A percentile compares a stretch with the other conserved stretches of the same genome.
Evolutionary conservation across 345 rosid genomes (phyloP).

Genomic region (Rhodomyrtus tomentosa): DNA sequence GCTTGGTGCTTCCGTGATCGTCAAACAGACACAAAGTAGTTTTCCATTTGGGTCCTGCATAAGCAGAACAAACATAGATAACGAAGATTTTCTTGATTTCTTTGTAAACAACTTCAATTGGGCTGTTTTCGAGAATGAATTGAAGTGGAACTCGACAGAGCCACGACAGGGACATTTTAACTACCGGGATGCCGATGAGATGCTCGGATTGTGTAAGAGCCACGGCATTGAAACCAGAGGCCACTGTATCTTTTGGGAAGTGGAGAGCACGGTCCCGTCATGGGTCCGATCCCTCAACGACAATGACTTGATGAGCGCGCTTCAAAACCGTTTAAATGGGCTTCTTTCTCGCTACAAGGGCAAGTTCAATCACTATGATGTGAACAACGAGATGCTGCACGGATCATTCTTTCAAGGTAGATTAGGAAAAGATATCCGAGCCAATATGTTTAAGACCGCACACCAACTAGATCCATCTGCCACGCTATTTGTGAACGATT

Average conservation of each 20-base stretch:
- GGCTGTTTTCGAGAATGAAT: slow-evolving; percentile 91
- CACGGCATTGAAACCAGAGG: slow-evolving; percentile 60
- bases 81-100: slow-evolving; percentile 78
- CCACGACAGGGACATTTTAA: slow-evolving; percentile 61
- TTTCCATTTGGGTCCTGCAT: slow-evolving; percentile 86
- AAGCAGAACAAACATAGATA: slow-evolving; percentile 66
- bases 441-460: slow-evolving; percentile 64
- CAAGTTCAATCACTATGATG: slow-evolving; percentile 82
- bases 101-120: slow-evolving; percentile 70
- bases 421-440: slow-evolving; percentile 57
- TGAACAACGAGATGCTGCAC: slow-evolving; percentile 95
- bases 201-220: slow-evolving; percentile 51
- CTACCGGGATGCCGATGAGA: slow-evolving; percentile 75
- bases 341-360: slow-evolving; percentile 87
- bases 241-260: slow-evolving; percentile 99
- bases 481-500: slow-evolving; percentile 72
- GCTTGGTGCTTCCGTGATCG: slow-evolving; percentile 35
- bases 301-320: slow-evolving; percentile 43
- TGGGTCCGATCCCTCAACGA: slow-evolving; percentile 66
- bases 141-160: slow-evolving; percentile 98
- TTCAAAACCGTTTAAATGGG: slow-evolving; percentile 59
- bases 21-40: slow-evolving; percentile 54
- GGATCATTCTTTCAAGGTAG: slow-evolving; percentile 73
- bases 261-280: slow-evolving; percentile 51
- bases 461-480: slow-evolving; percentile 62